phyloP scores from a whole-genome alignment of 2,329 filamentous ascomycete genomes.

The Dothistroma septosporum region DNA sequence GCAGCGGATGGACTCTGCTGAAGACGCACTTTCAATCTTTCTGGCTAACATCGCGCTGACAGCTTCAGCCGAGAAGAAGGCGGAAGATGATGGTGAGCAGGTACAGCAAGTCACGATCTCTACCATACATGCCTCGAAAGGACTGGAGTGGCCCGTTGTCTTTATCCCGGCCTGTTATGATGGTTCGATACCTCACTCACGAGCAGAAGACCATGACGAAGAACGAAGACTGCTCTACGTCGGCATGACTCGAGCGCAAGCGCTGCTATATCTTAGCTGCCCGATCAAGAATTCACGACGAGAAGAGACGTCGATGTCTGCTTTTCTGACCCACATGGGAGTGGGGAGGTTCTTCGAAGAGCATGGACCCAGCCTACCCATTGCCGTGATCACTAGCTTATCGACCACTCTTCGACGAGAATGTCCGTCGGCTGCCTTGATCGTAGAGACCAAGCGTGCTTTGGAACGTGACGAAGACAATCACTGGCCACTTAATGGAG shows the following conservation, averaged over 20 bases:
- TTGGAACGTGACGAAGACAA: conserved; percentile 63
- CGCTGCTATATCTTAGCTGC: conserved; percentile 78
- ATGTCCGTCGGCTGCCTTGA: conserved; percentile 53
- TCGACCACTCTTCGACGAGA: conserved; percentile 66
- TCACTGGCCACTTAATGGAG: conserved; percentile 62
- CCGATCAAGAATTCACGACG: conserved; percentile 63
- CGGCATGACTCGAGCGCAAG: conserved; percentile 91
- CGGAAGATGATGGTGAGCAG: conserved; percentile 54
- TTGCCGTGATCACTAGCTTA: conserved; percentile 59
- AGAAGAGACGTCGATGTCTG: conserved; percentile 63
- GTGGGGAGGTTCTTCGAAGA: conserved; percentile 53
- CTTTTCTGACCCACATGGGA: conserved; percentile 60
- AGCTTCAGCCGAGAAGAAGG: conserved; percentile 66
- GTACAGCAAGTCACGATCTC: conserved; percentile 74
- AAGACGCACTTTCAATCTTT: conserved; percentile 70
- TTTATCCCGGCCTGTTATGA: conserved; percentile 88
- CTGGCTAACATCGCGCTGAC: conserved; percentile 88
- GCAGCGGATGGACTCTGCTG: conserved; percentile 52
- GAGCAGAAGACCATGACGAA: conserved; percentile 80
- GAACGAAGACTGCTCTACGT: conserved; percentile 88
- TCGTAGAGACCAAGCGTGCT: conserved; percentile 47
- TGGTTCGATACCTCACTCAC: conserved; percentile 83
- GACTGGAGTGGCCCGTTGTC: conserved; percentile 91
- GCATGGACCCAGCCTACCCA: conserved; percentile 66
- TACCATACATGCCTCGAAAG: conserved; percentile 94